These are phyloP conservation scores for Aspergillus nomiae DNA, from an alignment of 2,329 filamentous ascomycete species.

Conservation along the genomic window DNA sequence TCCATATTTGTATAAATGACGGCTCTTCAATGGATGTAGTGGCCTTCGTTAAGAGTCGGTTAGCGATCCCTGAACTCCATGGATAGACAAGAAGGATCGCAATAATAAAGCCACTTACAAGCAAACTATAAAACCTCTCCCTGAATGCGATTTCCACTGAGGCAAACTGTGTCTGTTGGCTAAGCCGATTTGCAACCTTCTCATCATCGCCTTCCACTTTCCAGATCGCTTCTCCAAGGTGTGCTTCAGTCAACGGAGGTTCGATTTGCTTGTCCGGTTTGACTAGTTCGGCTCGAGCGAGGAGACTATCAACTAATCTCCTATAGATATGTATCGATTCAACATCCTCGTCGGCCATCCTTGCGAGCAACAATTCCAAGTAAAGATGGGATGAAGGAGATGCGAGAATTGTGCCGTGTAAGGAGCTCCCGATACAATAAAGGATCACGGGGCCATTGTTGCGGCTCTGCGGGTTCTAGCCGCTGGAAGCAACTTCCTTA, in stretches of 20 bases:
- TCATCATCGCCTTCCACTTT: slow-evolving; percentile 35
- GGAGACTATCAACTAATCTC: slow-evolving; percentile 57
- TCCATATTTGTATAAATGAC: slow-evolving; percentile 84
- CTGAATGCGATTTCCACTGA: slow-evolving; percentile 83
- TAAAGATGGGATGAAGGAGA: slow-evolving; percentile 11
- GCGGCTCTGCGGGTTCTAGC: slow-evolving; percentile 36
- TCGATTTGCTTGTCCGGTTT: slow-evolving; percentile 68
- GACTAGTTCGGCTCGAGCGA: slow-evolving; percentile 59
- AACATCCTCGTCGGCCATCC: slow-evolving; percentile 37
- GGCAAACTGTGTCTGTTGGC: slow-evolving; percentile 60
- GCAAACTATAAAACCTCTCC: slow-evolving; percentile 74
- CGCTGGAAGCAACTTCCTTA: slow-evolving; percentile 24
- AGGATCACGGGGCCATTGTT: slow-evolving; percentile 13
- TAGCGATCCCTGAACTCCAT: slow-evolving; percentile 10
- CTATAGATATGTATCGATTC: slow-evolving; percentile 49
- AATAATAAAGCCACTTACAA: slow-evolving; percentile 59
- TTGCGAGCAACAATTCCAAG: slow-evolving; percentile 9
- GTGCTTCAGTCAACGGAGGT: slow-evolving; percentile 70
- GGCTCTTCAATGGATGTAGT: slow-evolving; percentile 74
- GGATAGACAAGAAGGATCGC: background rate
- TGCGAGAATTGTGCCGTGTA: slow-evolving; percentile 3
- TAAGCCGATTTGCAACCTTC: slow-evolving; percentile 39
- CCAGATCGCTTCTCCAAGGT: slow-evolving; percentile 49
- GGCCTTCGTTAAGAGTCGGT: slow-evolving; percentile 53
- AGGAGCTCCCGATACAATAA: slow-evolving; percentile 15